phyloP scores from a whole-genome alignment of 805 yeast species.

The Cyberlindnera petersonii region DNA sequence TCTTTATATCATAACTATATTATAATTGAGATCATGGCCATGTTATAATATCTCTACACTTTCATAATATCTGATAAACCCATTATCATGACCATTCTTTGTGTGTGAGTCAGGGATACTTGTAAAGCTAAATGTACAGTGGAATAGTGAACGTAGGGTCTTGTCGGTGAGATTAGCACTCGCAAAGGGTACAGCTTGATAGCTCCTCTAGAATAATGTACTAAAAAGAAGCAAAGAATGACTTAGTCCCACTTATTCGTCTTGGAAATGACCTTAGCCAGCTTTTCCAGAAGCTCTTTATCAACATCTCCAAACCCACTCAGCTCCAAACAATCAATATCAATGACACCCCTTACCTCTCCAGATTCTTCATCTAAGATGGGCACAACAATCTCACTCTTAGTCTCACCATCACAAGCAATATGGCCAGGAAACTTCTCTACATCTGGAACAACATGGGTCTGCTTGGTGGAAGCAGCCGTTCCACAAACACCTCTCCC shows the following conservation, averaged over 20 bases:
- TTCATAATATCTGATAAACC: no score
- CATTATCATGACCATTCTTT: no score
- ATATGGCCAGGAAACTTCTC: constrained; percentile 84
- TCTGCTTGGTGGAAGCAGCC: constrained; percentile 55
- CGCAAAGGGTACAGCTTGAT: no score
- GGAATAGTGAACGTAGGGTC: no score
- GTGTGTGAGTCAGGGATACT: no score
- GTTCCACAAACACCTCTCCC: constrained; percentile 93
- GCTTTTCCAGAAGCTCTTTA: constrained; percentile 49
- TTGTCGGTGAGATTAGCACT: no score
- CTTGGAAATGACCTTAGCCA: constrained; percentile 50
- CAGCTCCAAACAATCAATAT: constrained; percentile 68
- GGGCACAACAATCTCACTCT: constrained; percentile 92
- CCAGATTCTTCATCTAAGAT: constrained; percentile 43
- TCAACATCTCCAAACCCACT: constrained; percentile 71
- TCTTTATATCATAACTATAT: no score
- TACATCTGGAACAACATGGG: constrained; percentile 80
- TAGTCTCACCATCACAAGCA: constrained; percentile 95
- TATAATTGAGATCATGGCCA: no score
- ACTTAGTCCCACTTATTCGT: constrained; percentile 46
- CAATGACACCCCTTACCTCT: constrained; percentile 68
- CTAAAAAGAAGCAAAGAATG: no score
- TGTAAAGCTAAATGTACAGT: no score
- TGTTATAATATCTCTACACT: no score
- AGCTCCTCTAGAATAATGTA: no score